phyloP scores from a whole-genome alignment of 441 rosid genomes.

The Isatis lusitanica region DNA sequence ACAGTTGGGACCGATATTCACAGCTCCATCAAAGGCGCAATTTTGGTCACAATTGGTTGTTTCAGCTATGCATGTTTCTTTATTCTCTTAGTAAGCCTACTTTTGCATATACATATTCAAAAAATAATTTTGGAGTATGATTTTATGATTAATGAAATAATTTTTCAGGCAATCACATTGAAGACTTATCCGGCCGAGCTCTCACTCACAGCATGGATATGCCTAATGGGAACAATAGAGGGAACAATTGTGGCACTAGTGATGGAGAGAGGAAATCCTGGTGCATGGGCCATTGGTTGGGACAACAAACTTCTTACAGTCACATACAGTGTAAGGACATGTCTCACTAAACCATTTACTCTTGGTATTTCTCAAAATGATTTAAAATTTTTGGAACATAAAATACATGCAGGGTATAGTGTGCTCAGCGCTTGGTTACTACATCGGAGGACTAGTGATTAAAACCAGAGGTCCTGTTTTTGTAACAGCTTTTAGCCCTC shows the following conservation, averaged over 20 bases:
- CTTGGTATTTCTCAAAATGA: background rate
- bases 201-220: conserved; percentile 74
- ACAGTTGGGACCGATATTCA: conserved; percentile 46
- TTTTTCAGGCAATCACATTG: conserved; percentile 60
- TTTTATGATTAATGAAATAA: background rate
- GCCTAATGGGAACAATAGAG: conserved; percentile 71
- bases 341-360: background rate
- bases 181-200: conserved; percentile 71
- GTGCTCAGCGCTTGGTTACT: conserved; percentile 73
- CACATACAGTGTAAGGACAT: conserved; percentile 64
- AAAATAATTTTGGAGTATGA: background rate
- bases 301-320: conserved; percentile 73
- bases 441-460: conserved; percentile 71
- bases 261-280: conserved; percentile 54
- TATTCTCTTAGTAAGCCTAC: conserved; percentile 51
- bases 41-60: conserved; percentile 59
- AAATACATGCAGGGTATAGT: conserved; percentile 62
- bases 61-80: conserved; percentile 73
- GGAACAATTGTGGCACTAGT: conserved; percentile 55
- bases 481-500: conserved; percentile 72
- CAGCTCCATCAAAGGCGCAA: conserved; percentile 61
- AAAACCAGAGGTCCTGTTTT: conserved; percentile 80
- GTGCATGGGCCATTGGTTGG: conserved; percentile 65
- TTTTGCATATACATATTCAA: background rate
- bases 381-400: background rate